phyloP scores from a whole-genome alignment of 2,329 filamentous ascomycete genomes.

The Pyrenophora seminiperda region DNA sequence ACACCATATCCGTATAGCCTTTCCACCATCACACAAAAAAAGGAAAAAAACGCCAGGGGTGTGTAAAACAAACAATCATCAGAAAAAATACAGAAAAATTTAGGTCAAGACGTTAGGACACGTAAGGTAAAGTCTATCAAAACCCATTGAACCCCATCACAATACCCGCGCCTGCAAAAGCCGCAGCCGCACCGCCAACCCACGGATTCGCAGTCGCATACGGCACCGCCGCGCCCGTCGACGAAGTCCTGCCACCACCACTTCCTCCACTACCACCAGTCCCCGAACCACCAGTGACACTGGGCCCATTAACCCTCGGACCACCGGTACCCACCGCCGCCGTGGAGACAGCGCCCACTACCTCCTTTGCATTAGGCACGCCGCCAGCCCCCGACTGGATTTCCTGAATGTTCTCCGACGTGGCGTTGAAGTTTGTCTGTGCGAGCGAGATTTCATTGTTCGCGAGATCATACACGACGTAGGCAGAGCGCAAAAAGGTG shows the following conservation, averaged over 20 bases:
- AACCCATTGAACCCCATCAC: constrained; percentile 43
- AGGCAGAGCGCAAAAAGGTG: constrained; percentile 66
- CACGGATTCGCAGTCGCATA: constrained; percentile 35
- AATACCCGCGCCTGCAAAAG: constrained; percentile 37
- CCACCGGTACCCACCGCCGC: constrained; percentile 52
- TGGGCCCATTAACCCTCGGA: constrained; percentile 48
- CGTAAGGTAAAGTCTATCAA: too few relatives aligned
- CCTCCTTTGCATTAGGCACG: constrained; percentile 60
- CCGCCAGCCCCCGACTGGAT: constrained; percentile 56
- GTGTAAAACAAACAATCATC: too few relatives aligned
- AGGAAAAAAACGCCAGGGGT: too few relatives aligned
- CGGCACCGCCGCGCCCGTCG: constrained; percentile 28
- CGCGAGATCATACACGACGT: constrained; percentile 65
- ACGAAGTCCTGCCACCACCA: neutral
- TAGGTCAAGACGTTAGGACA: too few relatives aligned
- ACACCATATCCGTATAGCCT: too few relatives aligned
- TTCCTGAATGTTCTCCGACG: constrained; percentile 56
- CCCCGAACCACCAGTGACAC: constrained; percentile 21
- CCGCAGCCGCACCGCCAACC: constrained; percentile 39
- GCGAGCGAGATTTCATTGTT: constrained; percentile 67
- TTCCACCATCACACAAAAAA: too few relatives aligned
- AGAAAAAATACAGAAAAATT: too few relatives aligned
- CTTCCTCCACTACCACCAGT: too few relatives aligned
- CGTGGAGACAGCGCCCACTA: constrained; percentile 57
- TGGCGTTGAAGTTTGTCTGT: constrained; percentile 65